These are phyloP conservation scores for Aspergillus sp. DNA, from an alignment of 2,329 filamentous ascomycete genomes.

Conservation along the genomic window DNA sequence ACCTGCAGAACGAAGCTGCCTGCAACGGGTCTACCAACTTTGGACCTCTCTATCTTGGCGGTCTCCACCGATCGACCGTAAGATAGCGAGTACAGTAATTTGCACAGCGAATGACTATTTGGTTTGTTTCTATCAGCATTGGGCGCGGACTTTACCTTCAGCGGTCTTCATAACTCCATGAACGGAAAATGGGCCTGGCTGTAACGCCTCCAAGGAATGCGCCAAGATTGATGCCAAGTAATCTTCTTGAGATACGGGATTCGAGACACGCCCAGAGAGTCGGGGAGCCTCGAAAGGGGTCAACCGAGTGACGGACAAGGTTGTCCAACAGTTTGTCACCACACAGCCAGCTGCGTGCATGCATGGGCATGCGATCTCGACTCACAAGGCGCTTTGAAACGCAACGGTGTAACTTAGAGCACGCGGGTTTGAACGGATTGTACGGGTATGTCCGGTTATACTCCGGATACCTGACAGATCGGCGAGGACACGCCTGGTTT, in stretches of 20 bases:
- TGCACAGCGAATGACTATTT: conserved; percentile 6
- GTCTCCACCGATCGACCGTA: conserved; percentile 16
- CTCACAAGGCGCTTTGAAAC: conserved; percentile 18
- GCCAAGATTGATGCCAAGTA: conserved; percentile 16
- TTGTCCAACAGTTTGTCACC: conserved; percentile 1
- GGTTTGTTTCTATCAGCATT: conserved; percentile 5
- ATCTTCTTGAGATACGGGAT: conserved; percentile 3
- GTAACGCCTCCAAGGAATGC: conserved; percentile 3
- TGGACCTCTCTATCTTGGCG: conserved; percentile 18
- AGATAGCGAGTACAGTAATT: conserved; percentile 14
- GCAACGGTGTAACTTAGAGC: conserved; percentile 19
- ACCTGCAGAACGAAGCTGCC: conserved; percentile 13
- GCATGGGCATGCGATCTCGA: conserved; percentile 3
- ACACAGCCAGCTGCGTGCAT: background rate
- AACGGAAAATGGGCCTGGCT: conserved; percentile 2
- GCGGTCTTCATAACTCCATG: background rate
- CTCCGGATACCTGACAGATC: conserved; percentile 19
- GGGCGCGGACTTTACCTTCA: conserved; percentile 2
- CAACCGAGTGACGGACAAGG: background rate
- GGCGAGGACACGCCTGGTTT: conserved; percentile 2
- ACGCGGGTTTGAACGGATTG: conserved; percentile 15
- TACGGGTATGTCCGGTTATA: conserved; percentile 14
- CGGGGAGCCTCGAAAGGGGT: conserved; percentile 13
- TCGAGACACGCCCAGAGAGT: background rate
- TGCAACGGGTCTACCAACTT: conserved; percentile 4